These are phyloP conservation scores for Boletellus ananas DNA, from an alignment of 768 basidiomycete genomes.

Conservation along the genomic window DNA sequence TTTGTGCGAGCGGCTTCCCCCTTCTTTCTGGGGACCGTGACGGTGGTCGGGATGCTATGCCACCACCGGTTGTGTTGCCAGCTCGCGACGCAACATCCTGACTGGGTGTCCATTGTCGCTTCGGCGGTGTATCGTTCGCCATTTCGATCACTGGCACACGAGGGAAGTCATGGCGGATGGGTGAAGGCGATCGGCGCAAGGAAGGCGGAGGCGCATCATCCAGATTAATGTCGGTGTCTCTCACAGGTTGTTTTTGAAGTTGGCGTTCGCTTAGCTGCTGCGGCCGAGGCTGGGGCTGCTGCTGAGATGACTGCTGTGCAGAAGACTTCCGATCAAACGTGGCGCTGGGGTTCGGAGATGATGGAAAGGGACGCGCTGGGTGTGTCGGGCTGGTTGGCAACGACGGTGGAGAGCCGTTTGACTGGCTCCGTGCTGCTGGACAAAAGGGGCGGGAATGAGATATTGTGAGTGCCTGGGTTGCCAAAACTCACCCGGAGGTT, in stretches of 20 bases:
- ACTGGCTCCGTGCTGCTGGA: slow-evolving; percentile 1
- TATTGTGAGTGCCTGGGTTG: not conserved
- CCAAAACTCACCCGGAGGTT: slow-evolving; percentile 13
- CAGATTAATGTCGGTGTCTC: slow-evolving; percentile 29
- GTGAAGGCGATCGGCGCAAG: slow-evolving; percentile 35
- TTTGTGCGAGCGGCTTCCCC: not conserved
- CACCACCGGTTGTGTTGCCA: slow-evolving; percentile 8
- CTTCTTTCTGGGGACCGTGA: slow-evolving; percentile 19
- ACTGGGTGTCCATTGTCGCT: slow-evolving; percentile 27
- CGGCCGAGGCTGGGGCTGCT: slow-evolving; percentile 8
- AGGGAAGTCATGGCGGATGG: slow-evolving; percentile 13
- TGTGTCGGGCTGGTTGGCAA: slow-evolving; percentile 24
- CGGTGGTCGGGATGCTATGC: slow-evolving; percentile 3
- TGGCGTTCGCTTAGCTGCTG: slow-evolving; percentile 25
- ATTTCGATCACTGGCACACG: slow-evolving; percentile 30
- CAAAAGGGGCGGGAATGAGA: slow-evolving; percentile 7
- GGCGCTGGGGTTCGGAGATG: slow-evolving; percentile 18
- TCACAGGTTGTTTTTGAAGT: slow-evolving; percentile 21
- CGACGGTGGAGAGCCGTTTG: slow-evolving; percentile 13
- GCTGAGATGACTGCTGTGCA: slow-evolving; percentile 13
- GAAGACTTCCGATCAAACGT: slow-evolving; percentile 21
- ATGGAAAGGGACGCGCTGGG: slow-evolving; percentile 9
- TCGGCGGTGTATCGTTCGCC: slow-evolving; percentile 23
- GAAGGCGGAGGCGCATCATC: slow-evolving; percentile 45
- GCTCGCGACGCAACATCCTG: slow-evolving; percentile 16